phyloP scores from a whole-genome alignment of 768 basidiomycete genomes.

The Pleurotus ostreatus region DNA sequence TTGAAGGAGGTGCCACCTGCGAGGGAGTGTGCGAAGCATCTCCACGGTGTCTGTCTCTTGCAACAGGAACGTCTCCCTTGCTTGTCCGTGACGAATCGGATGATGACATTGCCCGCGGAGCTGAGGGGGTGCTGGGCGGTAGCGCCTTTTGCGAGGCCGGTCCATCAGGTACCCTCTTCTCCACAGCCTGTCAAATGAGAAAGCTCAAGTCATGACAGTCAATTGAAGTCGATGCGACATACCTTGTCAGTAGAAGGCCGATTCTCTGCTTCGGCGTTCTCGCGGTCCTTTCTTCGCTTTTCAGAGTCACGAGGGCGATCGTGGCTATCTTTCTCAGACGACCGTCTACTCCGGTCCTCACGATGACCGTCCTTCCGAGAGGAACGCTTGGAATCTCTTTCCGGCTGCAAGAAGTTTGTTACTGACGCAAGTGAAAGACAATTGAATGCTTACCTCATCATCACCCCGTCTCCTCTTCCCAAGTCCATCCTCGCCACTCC shows the following conservation, averaged over 20 bases:
- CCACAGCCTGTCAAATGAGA: slow-evolving; percentile 33
- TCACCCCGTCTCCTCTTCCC: slow-evolving; percentile 67
- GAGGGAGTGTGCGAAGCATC: slow-evolving; percentile 17
- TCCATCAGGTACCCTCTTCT: slow-evolving; percentile 55
- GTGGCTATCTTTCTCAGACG: slow-evolving; percentile 63
- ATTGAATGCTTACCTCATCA: slow-evolving; percentile 46
- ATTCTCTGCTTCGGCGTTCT: slow-evolving; percentile 45
- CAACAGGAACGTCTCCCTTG: slow-evolving; percentile 34
- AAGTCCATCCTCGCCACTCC: slow-evolving; percentile 55
- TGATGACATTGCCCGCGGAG: slow-evolving; percentile 66
- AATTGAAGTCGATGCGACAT: slow-evolving; percentile 15
- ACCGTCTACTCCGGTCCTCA: slow-evolving; percentile 67
- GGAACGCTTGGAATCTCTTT: slow-evolving; percentile 75
- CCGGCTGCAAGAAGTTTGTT: slow-evolving; percentile 41
- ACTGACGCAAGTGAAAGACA: background rate
- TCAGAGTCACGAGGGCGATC: slow-evolving; percentile 66
- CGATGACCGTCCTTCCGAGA: slow-evolving; percentile 76
- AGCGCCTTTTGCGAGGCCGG: slow-evolving; percentile 40
- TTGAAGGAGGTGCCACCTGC: slow-evolving; percentile 5
- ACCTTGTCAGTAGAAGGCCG: slow-evolving; percentile 63
- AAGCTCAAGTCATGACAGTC: slow-evolving; percentile 2
- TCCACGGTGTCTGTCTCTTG: slow-evolving; percentile 49
- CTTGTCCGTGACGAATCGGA: slow-evolving; percentile 34
- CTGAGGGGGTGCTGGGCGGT: slow-evolving; percentile 61
- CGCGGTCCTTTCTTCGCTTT: slow-evolving; percentile 66